Evolutionary conservation across 1,139 yeast genomes (phyloP), one percentile per base, ranked within the genome.

Genomic region (Ogataea hybrid): DNA sequence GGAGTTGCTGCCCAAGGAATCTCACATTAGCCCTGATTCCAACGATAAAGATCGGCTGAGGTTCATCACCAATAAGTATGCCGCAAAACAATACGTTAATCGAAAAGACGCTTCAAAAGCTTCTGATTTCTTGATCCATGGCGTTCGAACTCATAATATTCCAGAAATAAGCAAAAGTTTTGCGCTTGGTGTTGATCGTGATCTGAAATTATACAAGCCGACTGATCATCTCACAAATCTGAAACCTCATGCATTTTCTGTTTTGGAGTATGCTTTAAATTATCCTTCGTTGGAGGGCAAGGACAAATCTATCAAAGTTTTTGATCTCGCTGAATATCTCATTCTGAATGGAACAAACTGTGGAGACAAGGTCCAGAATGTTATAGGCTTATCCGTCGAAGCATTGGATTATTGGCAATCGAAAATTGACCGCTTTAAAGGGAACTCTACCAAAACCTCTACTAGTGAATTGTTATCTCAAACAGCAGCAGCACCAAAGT

Each of bases 241-340:
- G 14, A 37, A 35, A 8, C 34, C 36, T 22, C 51, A 60, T 18
- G 64, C 65, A 18, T 64, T 78, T 7, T 54, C 77, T 1, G 56
- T 81, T n/a, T 72, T 81, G 50, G 86, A 80, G 52, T 81, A 80
- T 52, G 75, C 88, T 0, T 60, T 83, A 32, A 62, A 77, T 12
- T 80, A 81, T 48, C 69, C 59, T 43, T 55, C 47, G 10, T 49
- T 53, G 1, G 45, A 54, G 2, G 51, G 52, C 7, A 46, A 61
- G 50, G 51, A 58, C 63, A 25, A 28, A 12, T 47, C 44, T 2
- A 36, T 30, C 6, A 44, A 44, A 14, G 42, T 73, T 43, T 89
- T 83, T 62, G 81, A 84, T n/a, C 66, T 85, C 17, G 79, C 95
- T 0, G 96, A 89, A 57, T 67, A 87, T 28, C 65, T 90, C 11